phyloP scores from a whole-genome alignment of 768 basidiomycete species.

The Leccinum barrowsii region DNA sequence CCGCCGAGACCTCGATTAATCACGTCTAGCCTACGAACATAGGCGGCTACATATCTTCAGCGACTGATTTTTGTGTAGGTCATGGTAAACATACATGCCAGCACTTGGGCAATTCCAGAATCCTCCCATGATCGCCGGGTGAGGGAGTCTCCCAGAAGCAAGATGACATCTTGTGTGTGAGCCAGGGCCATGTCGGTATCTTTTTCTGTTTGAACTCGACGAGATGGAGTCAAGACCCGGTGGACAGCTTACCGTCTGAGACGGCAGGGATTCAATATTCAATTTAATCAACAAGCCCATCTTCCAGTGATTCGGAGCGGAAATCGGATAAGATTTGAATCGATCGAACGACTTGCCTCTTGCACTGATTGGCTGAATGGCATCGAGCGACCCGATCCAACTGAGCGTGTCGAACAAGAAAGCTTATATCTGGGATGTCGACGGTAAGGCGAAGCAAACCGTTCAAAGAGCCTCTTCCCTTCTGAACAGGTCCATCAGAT shows the following conservation, averaged over 20 bases:
- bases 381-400: slow-evolving; percentile 37
- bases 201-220: background rate
- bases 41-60: slow-evolving; percentile 51
- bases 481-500: slow-evolving; percentile 44
- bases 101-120: slow-evolving; percentile 62
- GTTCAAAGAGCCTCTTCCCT: background rate
- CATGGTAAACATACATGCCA: slow-evolving; percentile 39
- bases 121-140: slow-evolving; percentile 65
- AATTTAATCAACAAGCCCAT: no score
- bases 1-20: slow-evolving; percentile 82
- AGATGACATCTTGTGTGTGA: slow-evolving; percentile 56
- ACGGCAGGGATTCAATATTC: no score
- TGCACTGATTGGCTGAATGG: slow-evolving; percentile 11
- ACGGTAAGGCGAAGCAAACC: slow-evolving; percentile 47
- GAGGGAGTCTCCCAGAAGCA: slow-evolving; percentile 82
- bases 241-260: no score
- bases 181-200: slow-evolving; percentile 45
- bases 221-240: background rate
- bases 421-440: slow-evolving; percentile 86
- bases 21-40: slow-evolving; percentile 79
- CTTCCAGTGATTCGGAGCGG: slow-evolving; percentile 14
- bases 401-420: slow-evolving; percentile 75
- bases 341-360: background rate
- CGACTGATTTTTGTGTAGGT: background rate
- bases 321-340: slow-evolving; percentile 17